Conservation (phyloP, 2,329 filamentous ascomycete genomes). For the Trichoderma sp. region DNA sequence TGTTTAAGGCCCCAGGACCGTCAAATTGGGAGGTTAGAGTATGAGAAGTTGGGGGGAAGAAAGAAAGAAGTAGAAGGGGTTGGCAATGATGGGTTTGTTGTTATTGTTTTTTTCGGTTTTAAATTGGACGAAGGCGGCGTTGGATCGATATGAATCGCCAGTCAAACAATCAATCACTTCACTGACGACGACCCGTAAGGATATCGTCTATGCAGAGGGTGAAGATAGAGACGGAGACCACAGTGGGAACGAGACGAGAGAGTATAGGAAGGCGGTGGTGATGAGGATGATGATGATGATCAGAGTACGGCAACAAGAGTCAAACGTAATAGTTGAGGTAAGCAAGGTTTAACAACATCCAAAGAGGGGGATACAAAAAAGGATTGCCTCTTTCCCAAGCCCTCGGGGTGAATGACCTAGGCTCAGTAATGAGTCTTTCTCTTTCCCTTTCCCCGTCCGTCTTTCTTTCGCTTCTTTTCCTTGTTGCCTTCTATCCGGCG, state of each 20-base stretch:
- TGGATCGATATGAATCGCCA: constrained; percentile 14
- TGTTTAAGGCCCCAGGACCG: constrained; percentile 27
- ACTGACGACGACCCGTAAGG: constrained; percentile 18
- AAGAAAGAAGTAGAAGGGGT: not conserved
- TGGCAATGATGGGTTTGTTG: not conserved
- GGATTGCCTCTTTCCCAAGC: constrained; percentile 15
- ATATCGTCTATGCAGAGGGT: constrained; percentile 20
- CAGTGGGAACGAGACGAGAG: constrained; percentile 3
- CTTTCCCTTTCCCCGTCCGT: not conserved
- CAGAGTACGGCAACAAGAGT: not conserved
- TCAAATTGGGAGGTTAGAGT: constrained; percentile 2
- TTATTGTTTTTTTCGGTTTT: not conserved
- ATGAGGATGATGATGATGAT: not conserved
- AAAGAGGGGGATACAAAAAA: constrained; percentile 15
- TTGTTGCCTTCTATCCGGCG: not conserved
- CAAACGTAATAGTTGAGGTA: not conserved
- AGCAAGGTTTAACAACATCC: not conserved
- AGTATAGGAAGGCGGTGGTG: not conserved
- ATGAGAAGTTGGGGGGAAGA: not conserved
- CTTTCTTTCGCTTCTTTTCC: not conserved
- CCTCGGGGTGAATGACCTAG: not conserved
- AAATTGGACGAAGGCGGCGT: not conserved
- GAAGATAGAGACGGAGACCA: constrained; percentile 19
- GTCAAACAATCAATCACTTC: constrained; percentile 21
- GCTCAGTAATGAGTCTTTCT: constrained; percentile 10